These are phyloP conservation scores for Saururus chinensis DNA, from an alignment of 164 flowering plant species.

Conservation along the genomic window DNA sequence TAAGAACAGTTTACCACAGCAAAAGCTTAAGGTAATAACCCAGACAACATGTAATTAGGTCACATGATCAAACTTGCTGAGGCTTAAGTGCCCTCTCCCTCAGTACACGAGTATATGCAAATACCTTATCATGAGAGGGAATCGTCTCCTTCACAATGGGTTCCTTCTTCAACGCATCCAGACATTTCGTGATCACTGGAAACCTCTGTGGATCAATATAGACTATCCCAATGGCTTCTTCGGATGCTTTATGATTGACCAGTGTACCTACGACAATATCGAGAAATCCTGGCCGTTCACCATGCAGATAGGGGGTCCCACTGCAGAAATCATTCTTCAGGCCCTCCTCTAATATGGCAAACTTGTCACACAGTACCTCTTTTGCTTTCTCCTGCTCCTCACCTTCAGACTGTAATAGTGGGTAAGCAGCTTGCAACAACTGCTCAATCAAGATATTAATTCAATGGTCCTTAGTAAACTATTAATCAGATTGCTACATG, in stretches of 20 bases:
- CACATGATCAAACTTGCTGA: background rate
- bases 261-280: background rate
- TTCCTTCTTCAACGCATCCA: background rate
- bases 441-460: too few species aligned
- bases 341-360: constrained; percentile 19
- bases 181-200: background rate
- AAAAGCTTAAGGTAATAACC: too few species aligned
- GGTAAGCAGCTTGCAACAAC: too few species aligned
- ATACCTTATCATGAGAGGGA: background rate
- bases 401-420: background rate
- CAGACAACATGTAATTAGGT: too few species aligned
- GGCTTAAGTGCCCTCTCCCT: background rate
- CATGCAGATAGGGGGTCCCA: constrained; percentile 4
- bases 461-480: too few species aligned
- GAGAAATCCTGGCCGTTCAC: constrained; percentile 2
- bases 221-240: background rate
- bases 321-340: constrained; percentile 5
- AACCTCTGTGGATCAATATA: background rate
- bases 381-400: constrained; percentile 19
- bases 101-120: background rate
- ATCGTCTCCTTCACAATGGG: constrained; percentile 4
- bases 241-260: background rate
- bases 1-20: too few species aligned
- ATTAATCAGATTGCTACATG: too few species aligned
- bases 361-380: constrained; percentile 12